phyloP scores from a whole-genome alignment of 129 eudicot genomes.

The Saussurea involucrata region DNA sequence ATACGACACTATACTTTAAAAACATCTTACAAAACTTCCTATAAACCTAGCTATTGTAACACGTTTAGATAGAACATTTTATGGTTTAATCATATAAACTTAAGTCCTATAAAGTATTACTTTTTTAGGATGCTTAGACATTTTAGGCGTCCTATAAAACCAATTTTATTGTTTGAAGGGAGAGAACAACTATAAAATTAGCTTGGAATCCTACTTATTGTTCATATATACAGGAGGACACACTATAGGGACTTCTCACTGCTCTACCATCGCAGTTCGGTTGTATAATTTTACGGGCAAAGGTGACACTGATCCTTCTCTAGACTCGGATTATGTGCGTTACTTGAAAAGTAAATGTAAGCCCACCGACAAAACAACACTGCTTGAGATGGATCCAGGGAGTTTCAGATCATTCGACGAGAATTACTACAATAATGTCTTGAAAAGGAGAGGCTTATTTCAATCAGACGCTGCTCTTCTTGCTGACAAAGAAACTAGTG shows the following conservation, averaged over 20 bases:
- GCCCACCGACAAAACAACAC: conserved; percentile 37
- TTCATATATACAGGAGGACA: conserved; percentile 42
- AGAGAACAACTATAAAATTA: too few species aligned
- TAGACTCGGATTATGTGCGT: conserved; percentile 48
- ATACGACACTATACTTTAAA: too few species aligned
- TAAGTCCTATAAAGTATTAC: too few species aligned
- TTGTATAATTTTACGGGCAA: conserved; percentile 74
- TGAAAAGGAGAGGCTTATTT: conserved; percentile 59
- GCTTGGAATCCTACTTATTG: too few species aligned
- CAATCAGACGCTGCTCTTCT: conserved; percentile 68
- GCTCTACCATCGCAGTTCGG: conserved; percentile 41
- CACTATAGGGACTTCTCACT: conserved; percentile 66
- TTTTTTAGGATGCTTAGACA: too few species aligned
- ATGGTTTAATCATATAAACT: too few species aligned
- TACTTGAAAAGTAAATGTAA: conserved; percentile 40
- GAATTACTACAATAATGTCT: conserved; percentile 42
- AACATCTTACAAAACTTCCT: too few species aligned
- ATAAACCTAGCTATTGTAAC: too few species aligned
- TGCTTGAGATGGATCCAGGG: conserved; percentile 62
- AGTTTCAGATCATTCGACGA: conserved; percentile 43
- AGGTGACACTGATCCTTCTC: conserved; percentile 58
- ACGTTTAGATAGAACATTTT: too few species aligned
- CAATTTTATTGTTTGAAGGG: too few species aligned
- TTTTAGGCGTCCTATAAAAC: too few species aligned
- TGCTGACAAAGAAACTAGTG: conserved; percentile 33